These are phyloP conservation scores for Phytophthora cactorum DNA, from an alignment of 352 stramenopile species.

Conservation along the genomic window DNA sequence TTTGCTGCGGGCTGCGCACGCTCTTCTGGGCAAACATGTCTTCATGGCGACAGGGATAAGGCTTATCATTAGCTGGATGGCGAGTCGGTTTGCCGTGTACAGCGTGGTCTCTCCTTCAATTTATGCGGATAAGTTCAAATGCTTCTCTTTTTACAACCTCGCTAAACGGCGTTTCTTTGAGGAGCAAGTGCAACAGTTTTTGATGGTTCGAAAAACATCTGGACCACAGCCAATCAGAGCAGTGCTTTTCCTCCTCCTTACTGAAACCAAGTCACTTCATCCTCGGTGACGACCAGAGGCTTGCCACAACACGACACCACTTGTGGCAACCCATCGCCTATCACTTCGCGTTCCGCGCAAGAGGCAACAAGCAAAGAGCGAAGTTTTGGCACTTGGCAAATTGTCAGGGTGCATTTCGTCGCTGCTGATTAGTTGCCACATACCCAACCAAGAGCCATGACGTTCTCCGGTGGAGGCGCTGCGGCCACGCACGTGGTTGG, in stretches of 20 bases:
- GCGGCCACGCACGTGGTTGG: neutral
- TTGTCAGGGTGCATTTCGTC: neutral
- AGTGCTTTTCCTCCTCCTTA: neutral
- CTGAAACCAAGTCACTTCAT: conserved; percentile 16
- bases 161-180: conserved; percentile 23
- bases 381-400: neutral
- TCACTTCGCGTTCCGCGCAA: conserved; percentile 33
- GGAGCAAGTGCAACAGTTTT: conserved; percentile 5
- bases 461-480: conserved; percentile 11
- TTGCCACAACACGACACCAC: conserved; percentile 21
- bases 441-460: conserved; percentile 15
- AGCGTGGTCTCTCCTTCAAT: conserved; percentile 16
- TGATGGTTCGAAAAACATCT: conserved; percentile 37
- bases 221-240: conserved; percentile 15
- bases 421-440: neutral
- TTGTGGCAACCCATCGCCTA: conserved; percentile 5
- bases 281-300: conserved; percentile 8
- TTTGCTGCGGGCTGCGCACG: neutral
- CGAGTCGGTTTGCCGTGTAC: conserved; percentile 1
- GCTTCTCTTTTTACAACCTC: conserved; percentile 1
- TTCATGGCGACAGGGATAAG: too few species aligned
- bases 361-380: conserved; percentile 6
- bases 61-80: neutral
- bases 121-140: too few species aligned
- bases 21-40: too few species aligned